Evolutionary conservation across 1,284 basidiomycete species (phyloP).

Genomic region (Malassezia arunalokei): DNA sequence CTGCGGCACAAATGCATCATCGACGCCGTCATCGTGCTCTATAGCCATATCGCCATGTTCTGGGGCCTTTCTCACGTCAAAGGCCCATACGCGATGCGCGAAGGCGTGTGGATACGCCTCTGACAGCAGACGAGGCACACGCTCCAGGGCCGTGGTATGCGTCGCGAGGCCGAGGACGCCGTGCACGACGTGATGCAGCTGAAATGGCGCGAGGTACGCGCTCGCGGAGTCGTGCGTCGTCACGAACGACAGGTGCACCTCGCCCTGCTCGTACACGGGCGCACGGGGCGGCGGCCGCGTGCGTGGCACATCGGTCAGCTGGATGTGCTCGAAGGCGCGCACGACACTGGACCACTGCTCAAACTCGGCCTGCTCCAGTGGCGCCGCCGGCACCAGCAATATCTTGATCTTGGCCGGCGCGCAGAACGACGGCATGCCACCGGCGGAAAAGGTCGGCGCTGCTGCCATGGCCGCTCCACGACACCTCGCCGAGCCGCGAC

Average conservation of each 20-base stretch:
- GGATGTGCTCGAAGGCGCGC: slow-evolving; percentile 26
- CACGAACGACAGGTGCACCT: slow-evolving; percentile 39
- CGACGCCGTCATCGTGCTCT: slow-evolving; percentile 7
- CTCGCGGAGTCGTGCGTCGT: slow-evolving; percentile 39
- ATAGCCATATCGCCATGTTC: neutral
- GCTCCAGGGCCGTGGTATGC: slow-evolving; percentile 22
- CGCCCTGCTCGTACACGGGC: slow-evolving; percentile 28
- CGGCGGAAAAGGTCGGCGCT: slow-evolving; percentile 20
- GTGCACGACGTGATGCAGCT: slow-evolving; percentile 36
- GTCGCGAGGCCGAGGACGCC: slow-evolving; percentile 35
- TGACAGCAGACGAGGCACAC: slow-evolving; percentile 23
- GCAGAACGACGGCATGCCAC: slow-evolving; percentile 20
- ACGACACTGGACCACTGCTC: slow-evolving; percentile 30
- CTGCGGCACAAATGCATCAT: neutral
- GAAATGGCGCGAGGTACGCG: slow-evolving; percentile 40
- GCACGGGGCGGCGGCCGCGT: slow-evolving; percentile 10
- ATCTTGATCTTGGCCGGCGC: slow-evolving; percentile 36
- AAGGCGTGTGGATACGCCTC: slow-evolving; percentile 35
- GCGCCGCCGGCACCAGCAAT: slow-evolving; percentile 34
- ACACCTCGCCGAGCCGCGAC: neutral
- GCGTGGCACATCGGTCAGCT: slow-evolving; percentile 30
- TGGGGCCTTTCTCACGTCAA: slow-evolving; percentile 22
- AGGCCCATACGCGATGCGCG: slow-evolving; percentile 37
- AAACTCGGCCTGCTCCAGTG: slow-evolving; percentile 30
- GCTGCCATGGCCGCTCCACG: slow-evolving; percentile 8